Evolutionary conservation across 352 stramenopile genomes (phyloP), one percentile per base, ranked within the genome.

Genomic region (Elongisporangium undulatum): DNA sequence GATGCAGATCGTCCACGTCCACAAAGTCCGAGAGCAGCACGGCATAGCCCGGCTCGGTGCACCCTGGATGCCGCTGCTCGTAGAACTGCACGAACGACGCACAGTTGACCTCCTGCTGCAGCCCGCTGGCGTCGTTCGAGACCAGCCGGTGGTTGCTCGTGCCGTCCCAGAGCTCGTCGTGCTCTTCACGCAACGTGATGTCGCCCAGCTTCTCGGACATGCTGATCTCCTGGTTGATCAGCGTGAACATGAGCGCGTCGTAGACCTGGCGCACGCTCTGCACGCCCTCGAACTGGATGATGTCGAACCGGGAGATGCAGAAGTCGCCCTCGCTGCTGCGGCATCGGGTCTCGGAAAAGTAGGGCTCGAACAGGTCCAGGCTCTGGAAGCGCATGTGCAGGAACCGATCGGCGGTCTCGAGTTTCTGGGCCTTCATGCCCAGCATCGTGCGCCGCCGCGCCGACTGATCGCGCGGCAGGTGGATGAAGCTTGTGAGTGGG

Each of bases 181-280:
- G 72, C 55, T 87, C 74, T 56, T 89, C 76, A 0, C 72, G 69
- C 13, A 87, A 49, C 22, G 75, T 85, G 8, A 77, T 66, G 48
- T 85, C 60, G 10, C 75, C 75, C 8, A 88, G 51, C 15, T 66
- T 52, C 54, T 84, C 75, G 2, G 75, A 81, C 19, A 89, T 77
- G 4, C 59, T 76, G 53, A 86, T 87, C 62, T 88, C 78, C 4
- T 86, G 55, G 56, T 85, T 88, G 62, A 61, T 66, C 26, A 72
- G 79, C 57, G 81, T 80, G 34, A 82, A 86, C n/a, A 70, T 53
- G 23, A 82, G 62, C 8, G 74, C 58, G n/a, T 88, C 78, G 51
- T 74, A 81, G 49, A 86, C 72, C 34, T 83, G 71, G 34, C 65
- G 68, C 10, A 84, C 74, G 10, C 62, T 73, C 3, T 64, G 39